Percentiles rank a stretch among this genome's conserved stretches.
Conservation (phyloP, 441 rosid species). For the Gossypium schwendimanii region DNA sequence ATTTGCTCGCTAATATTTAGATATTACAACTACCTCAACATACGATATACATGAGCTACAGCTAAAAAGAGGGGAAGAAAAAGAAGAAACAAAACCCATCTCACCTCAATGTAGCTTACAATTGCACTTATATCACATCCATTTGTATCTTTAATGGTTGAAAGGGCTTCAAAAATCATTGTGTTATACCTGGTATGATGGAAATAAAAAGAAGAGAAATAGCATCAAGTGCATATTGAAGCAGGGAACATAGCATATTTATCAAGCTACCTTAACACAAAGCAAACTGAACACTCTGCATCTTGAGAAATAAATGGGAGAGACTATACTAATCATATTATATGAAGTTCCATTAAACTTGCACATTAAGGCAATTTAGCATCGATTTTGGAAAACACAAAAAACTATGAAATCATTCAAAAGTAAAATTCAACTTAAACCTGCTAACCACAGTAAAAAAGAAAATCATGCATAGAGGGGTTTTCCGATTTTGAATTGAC, state of each 20-base stretch:
- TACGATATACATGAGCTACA: neutral
- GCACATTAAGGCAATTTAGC: neutral
- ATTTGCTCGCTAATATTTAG: neutral
- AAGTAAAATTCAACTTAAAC: neutral
- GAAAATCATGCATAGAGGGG: neutral
- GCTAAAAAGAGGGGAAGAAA: constrained; percentile 4
- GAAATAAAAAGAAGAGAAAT: neutral
- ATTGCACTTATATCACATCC: constrained; percentile 55
- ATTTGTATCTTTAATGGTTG: constrained; percentile 40
- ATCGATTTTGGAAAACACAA: neutral
- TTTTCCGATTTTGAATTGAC: constrained; percentile 5
- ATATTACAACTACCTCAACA: neutral
- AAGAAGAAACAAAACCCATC: constrained; percentile 18
- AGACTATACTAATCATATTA: neutral
- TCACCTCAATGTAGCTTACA: constrained; percentile 60
- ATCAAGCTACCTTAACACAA: neutral
- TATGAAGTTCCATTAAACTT: neutral
- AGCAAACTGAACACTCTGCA: neutral
- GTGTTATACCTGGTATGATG: constrained; percentile 45
- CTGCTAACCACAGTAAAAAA: neutral
- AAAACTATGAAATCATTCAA: neutral
- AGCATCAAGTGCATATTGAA: constrained; percentile 1
- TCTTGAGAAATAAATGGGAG: neutral
- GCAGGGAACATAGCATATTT: neutral
- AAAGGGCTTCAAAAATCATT: constrained; percentile 71